Percentiles rank a stretch among this genome's conserved stretches.
phyloP scores from a whole-genome alignment of 306 rosid species.

The Morella rubra region DNA sequence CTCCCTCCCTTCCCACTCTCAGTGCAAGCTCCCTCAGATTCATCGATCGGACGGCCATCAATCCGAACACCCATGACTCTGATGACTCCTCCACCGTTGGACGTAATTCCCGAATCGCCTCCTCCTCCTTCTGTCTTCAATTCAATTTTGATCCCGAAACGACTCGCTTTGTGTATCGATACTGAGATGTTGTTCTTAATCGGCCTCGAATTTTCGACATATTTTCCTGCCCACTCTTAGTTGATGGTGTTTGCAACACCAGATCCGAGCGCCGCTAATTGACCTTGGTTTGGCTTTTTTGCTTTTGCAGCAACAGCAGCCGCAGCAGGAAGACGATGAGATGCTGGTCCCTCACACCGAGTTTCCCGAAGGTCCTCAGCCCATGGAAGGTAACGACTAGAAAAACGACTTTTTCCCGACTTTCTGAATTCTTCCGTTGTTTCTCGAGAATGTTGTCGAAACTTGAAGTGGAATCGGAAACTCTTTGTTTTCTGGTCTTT shows the following conservation, averaged over 20 bases:
- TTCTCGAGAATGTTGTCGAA: not conserved
- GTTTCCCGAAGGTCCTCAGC: constrained; percentile 48
- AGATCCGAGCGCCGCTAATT: constrained; percentile 32
- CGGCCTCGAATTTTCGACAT: not conserved
- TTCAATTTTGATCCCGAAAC: constrained; percentile 23
- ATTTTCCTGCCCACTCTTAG: constrained; percentile 10
- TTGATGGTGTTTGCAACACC: constrained; percentile 30
- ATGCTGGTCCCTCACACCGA: constrained; percentile 48
- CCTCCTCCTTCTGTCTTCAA: not conserved
- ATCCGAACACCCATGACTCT: constrained; percentile 36
- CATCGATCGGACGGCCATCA: constrained; percentile 30
- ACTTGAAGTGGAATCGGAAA: not conserved
- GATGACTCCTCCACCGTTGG: constrained; percentile 50
- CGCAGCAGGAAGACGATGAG: constrained; percentile 47
- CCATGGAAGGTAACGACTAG: constrained; percentile 49
- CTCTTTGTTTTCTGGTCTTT: not conserved
- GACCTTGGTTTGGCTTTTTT: constrained; percentile 13
- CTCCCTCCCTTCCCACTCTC: not conserved
- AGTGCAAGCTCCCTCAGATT: constrained; percentile 13
- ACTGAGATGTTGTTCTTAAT: constrained; percentile 5
- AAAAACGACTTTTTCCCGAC: too few species aligned
- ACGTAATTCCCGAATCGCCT: constrained; percentile 36
- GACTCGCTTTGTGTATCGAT: constrained; percentile 9
- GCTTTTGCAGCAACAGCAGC: constrained; percentile 32
- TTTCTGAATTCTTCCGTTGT: not conserved